Evolutionary conservation across 208 protist genomes (phyloP), one percentile per base, ranked within the genome.

Genomic region (Crithidia acanthocephali): DNA sequence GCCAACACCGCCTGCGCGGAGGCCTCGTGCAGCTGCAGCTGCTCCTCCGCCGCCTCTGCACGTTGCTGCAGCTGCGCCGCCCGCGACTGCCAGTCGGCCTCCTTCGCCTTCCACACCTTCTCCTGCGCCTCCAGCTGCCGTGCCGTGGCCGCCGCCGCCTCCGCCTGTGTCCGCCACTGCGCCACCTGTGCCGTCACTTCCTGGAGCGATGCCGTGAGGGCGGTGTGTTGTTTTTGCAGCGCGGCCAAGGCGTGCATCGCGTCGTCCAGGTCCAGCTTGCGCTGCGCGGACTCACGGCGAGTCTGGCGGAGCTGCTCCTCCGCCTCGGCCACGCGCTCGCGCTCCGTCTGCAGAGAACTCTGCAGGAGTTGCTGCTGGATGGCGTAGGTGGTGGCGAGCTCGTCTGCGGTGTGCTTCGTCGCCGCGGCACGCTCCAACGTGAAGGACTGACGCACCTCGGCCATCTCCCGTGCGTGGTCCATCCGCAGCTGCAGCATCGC

Each of bases 341-440:
- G 68, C 74, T 91, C 86, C 23, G 78, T 81, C 63, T 88, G 83
- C 51, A 88, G 57, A 10, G 81, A 71, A 8, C 79, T 72, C 47
- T 83, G 78, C 44, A 90, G 68, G 1, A 85, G 51, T 37, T 83
- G 83, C 59, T 85, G 65, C 64, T 88, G 88, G 22, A 91, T 76
- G 22, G 66, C 72, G 72, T 78, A 83, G 5, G 88, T 85, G n/a
- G 81, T 63, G n/a, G 72, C 57, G 15, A 90, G 72, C 47, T 91
- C 85, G 48, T 83, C 72, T 9, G 79, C 68, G 10, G 81, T 76
- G 50, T 90, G 80, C 63, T 81, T 80, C n/a, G 76, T 62, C 22
- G 74, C 76, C 30, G 79, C 74, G 33, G 73, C 63, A 42, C 79
- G 79, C 35, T 81, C 85, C n/a, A 79, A 73, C 32, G 70, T 59